These are phyloP conservation scores for Clitopilus hobsonii DNA, from an alignment of 768 basidiomycete species.

Conservation along the genomic window DNA sequence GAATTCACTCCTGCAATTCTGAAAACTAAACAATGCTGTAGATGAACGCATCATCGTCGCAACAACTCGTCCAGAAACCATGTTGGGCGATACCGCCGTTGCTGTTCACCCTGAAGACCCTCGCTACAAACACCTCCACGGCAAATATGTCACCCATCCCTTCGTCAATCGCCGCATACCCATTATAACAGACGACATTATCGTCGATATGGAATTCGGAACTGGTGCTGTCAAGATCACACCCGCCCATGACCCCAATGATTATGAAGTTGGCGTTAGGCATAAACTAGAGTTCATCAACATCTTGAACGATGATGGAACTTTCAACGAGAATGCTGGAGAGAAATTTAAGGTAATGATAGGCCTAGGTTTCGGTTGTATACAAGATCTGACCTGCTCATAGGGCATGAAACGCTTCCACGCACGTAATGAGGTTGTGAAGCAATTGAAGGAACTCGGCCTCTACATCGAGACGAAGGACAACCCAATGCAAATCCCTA, in stretches of 20 bases:
- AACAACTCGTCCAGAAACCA: slow-evolving; percentile 97
- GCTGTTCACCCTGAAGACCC: slow-evolving; percentile 93
- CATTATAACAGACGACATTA: slow-evolving; percentile 80
- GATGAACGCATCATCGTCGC: slow-evolving; percentile 92
- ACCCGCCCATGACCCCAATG: slow-evolving; percentile 95
- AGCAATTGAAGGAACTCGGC: slow-evolving; percentile 78
- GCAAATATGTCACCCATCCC: slow-evolving; percentile 87
- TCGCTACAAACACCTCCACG: slow-evolving; percentile 93
- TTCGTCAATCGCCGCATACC: slow-evolving; percentile 85
- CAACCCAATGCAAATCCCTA: slow-evolving; percentile 95
- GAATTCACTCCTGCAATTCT: neutral
- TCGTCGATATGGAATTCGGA: slow-evolving; percentile 94
- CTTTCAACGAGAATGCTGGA: slow-evolving; percentile 88
- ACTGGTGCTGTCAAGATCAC: slow-evolving; percentile 99
- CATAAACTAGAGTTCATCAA: slow-evolving; percentile 91
- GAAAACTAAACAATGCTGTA: slow-evolving; percentile 17
- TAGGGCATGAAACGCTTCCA: slow-evolving; percentile 99
- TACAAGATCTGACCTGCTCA: neutral
- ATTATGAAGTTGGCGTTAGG: slow-evolving; percentile 89
- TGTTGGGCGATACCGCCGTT: slow-evolving; percentile 96
- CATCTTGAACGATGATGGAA: slow-evolving; percentile 95
- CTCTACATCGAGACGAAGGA: slow-evolving; percentile 89
- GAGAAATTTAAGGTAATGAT: slow-evolving; percentile 56
- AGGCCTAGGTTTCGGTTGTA: neutral
- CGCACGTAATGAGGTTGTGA: slow-evolving; percentile 77